Evolutionary conservation across 2,329 filamentous ascomycete genomes (phyloP).

Genomic region (Harringtonia aguacate): DNA sequence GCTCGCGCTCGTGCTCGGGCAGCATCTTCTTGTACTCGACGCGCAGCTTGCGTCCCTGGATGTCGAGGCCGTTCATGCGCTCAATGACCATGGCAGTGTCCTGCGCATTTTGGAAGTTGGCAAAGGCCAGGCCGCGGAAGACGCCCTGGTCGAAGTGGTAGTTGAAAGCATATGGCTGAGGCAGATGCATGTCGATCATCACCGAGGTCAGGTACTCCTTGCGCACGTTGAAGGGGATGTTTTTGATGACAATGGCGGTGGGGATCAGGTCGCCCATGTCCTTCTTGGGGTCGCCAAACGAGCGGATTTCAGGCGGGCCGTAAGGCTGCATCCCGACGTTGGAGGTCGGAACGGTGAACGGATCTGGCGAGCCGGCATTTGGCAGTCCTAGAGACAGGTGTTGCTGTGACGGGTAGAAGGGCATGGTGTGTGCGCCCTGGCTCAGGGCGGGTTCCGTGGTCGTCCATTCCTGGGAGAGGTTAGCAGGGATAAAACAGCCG

Average conservation of each 20-base stretch:
- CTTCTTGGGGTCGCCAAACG: conserved; percentile 29
- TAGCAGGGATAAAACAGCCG: conserved; percentile 11
- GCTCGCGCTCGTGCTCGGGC: conserved; percentile 82
- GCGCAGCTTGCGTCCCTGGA: conserved; percentile 85
- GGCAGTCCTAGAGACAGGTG: conserved; percentile 19
- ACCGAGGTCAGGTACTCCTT: conserved; percentile 89
- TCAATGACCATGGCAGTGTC: conserved; percentile 92
- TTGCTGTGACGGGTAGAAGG: conserved; percentile 11
- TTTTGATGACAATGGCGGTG: conserved; percentile 98
- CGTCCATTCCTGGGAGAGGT: conserved; percentile 12
- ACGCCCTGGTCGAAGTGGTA: conserved; percentile 99
- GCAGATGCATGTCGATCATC: conserved; percentile 90
- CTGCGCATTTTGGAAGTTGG: conserved; percentile 92
- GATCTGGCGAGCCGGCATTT: conserved; percentile 30
- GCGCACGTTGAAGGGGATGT: conserved; percentile 96
- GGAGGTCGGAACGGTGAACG: conserved; percentile 19
- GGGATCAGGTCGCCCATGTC: conserved; percentile 85
- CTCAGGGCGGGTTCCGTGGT: conserved; percentile 8
- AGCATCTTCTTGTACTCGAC: conserved; percentile 99
- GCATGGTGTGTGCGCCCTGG: conserved; percentile 6
- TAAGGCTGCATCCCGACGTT: conserved; percentile 27
- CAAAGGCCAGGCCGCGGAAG: conserved; percentile 90
- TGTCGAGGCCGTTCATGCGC: conserved; percentile 87
- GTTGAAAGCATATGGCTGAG: conserved; percentile 96
- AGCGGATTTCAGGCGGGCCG: conserved; percentile 25